Conservation (phyloP, 495 filamentous ascomycete genomes). For the Letharia lupina region DNA sequence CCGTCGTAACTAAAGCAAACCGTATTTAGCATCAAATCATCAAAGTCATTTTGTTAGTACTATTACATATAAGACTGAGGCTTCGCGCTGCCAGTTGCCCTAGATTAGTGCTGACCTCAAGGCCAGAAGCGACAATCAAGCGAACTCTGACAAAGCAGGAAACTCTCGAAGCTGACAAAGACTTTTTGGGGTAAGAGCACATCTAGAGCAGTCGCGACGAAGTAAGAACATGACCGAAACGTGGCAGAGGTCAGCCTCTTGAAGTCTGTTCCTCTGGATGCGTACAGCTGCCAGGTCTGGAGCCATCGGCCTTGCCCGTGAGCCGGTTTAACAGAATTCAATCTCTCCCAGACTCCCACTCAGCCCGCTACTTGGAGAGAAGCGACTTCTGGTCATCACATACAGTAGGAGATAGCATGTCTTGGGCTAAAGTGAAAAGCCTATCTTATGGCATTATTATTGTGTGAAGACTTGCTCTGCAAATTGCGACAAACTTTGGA, state of each 20-base stretch:
- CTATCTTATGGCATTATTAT: too few relatives aligned
- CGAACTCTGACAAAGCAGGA: slow-evolving; percentile 11
- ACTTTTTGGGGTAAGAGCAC: background rate
- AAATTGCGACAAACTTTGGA: too few relatives aligned
- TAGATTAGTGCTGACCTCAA: background rate
- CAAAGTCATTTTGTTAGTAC: background rate
- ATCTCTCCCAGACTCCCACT: too few relatives aligned
- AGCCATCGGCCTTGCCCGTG: too few relatives aligned
- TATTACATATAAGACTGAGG: background rate
- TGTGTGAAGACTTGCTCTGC: too few relatives aligned
- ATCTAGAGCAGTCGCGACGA: background rate
- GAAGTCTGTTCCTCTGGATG: too few relatives aligned
- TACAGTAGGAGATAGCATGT: too few relatives aligned
- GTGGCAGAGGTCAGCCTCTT: background rate
- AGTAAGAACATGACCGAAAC: background rate
- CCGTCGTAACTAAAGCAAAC: background rate
- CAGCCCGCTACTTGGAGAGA: too few relatives aligned
- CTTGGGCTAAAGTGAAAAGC: too few relatives aligned
- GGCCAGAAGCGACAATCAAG: slow-evolving; percentile 5
- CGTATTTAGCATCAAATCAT: background rate
- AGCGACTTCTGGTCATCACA: too few relatives aligned
- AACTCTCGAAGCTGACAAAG: background rate
- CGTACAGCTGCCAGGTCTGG: too few relatives aligned
- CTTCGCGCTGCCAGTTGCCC: background rate
- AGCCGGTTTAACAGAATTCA: too few relatives aligned